Percentiles rank a stretch among this genome's conserved stretches.
Evolutionary conservation across 352 stramenopile genomes (phyloP).

Genomic region (Pythium aristosporum): DNA sequence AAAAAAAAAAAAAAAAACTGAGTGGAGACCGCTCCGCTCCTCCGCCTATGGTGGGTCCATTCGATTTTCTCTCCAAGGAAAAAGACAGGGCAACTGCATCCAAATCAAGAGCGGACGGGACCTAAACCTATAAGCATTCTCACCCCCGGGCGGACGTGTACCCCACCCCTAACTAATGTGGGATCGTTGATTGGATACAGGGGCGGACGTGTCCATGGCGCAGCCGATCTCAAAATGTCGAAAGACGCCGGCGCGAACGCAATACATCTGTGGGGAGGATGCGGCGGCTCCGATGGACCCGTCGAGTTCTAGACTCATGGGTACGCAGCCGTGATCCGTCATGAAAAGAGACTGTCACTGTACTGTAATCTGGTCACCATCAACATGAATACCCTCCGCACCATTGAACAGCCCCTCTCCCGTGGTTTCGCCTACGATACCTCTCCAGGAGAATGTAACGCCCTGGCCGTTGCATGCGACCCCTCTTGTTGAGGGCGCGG

Average conservation of each 20-base stretch:
- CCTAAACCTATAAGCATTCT: neutral
- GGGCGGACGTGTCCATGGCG: neutral
- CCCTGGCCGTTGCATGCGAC: constrained; percentile 3
- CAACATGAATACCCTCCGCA: neutral
- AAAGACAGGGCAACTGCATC: neutral
- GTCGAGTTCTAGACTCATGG: too few species aligned
- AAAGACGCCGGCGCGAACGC: neutral
- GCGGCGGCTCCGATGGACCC: too few species aligned
- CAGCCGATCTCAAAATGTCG: constrained; percentile 5
- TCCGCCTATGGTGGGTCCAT: neutral
- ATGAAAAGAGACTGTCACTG: too few species aligned
- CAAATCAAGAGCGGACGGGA: neutral
- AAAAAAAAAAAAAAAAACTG: too few species aligned
- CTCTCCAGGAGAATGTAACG: neutral
- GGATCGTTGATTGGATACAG: neutral
- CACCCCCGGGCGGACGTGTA: neutral
- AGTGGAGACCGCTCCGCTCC: neutral
- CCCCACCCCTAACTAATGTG: constrained; percentile 1
- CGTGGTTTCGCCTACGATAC: constrained; percentile 5
- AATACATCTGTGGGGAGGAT: neutral
- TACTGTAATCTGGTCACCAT: too few species aligned
- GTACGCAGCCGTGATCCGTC: too few species aligned
- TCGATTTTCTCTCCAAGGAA: constrained; percentile 5
- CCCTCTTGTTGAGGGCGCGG: neutral
- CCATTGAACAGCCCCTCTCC: neutral